Conservation (phyloP, 768 basidiomycete species). For the Cystobasidium tubakii region DNA sequence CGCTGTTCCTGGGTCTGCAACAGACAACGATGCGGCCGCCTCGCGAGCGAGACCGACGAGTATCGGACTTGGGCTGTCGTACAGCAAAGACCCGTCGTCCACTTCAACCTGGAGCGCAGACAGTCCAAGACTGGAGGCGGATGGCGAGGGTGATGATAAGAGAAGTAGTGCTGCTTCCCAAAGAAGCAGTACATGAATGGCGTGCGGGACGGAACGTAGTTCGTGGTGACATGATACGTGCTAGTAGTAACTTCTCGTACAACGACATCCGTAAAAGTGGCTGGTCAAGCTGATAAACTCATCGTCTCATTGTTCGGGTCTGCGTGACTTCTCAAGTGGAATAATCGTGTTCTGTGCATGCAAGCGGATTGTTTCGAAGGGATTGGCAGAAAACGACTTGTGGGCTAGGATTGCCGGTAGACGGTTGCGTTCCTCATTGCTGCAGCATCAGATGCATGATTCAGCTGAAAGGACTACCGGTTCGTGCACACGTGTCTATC, state of each 20-base stretch:
- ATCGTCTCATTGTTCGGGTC: not conserved
- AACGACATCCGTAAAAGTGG: not conserved
- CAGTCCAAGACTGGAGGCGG: constrained; percentile 5
- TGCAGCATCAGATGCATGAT: not conserved
- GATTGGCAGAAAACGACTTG: constrained; percentile 39
- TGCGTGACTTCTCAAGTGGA: constrained; percentile 25
- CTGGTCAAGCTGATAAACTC: not conserved
- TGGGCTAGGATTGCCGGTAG: constrained; percentile 42
- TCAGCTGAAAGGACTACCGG: not conserved
- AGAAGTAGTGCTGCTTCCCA: constrained; percentile 5
- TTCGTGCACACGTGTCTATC: not conserved
- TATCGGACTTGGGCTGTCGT: constrained; percentile 25
- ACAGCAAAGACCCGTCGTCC: constrained; percentile 20
- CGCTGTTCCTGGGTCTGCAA: not conserved
- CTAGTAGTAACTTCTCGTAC: not conserved
- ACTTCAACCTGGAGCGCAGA: not conserved
- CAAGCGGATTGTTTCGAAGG: constrained; percentile 43
- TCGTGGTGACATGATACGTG: not conserved
- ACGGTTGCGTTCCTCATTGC: constrained; percentile 38
- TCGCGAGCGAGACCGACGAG: not conserved
- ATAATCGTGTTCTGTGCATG: constrained; percentile 40
- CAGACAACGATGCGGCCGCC: not conserved
- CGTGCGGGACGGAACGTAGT: not conserved
- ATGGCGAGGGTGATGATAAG: not conserved
- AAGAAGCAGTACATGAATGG: not conserved